Conservation (phyloP, 805 yeast genomes). For the Monosporozyma aerobia region DNA sequence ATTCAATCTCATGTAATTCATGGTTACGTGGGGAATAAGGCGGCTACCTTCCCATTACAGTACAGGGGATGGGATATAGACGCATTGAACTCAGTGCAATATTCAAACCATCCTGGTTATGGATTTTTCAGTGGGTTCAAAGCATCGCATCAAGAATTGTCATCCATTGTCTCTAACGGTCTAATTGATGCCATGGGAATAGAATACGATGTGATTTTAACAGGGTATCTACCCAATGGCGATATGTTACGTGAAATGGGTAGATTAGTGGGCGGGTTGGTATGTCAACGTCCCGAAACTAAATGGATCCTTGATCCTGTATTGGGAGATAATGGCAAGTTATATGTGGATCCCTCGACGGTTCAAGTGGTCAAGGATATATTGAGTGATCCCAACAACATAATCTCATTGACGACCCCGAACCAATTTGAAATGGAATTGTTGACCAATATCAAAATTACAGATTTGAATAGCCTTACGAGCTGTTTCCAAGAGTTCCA, state of each 20-base stretch:
- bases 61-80: slow-evolving; percentile 88
- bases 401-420: slow-evolving; percentile 51
- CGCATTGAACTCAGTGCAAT: slow-evolving; percentile 78
- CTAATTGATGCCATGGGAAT: slow-evolving; percentile 38
- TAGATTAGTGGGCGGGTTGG: slow-evolving; percentile 31
- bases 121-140: slow-evolving; percentile 54
- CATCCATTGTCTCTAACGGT: slow-evolving; percentile 43
- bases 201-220: slow-evolving; percentile 54
- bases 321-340: slow-evolving; percentile 78
- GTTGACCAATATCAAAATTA: slow-evolving; percentile 40
- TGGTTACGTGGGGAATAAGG: slow-evolving; percentile 90
- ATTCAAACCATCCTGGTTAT: slow-evolving; percentile 89
- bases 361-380: slow-evolving; percentile 44
- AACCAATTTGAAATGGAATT: slow-evolving; percentile 68
- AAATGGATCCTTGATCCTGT: slow-evolving; percentile 82
- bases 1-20: slow-evolving; percentile 88
- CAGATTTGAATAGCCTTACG: slow-evolving; percentile 31
- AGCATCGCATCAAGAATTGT: slow-evolving; percentile 37
- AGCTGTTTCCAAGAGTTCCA: slow-evolving; percentile 34
- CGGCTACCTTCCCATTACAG: slow-evolving; percentile 85
- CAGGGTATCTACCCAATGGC: slow-evolving; percentile 71
- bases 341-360: slow-evolving; percentile 59
- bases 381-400: slow-evolving; percentile 29
- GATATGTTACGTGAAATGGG: slow-evolving; percentile 45
- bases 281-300: slow-evolving; percentile 22